A percentile compares a stretch with the other conserved stretches of the same genome.
Conservation (phyloP, 2,329 filamentous ascomycete species). For the Pseudocercospora fijiensis region DNA sequence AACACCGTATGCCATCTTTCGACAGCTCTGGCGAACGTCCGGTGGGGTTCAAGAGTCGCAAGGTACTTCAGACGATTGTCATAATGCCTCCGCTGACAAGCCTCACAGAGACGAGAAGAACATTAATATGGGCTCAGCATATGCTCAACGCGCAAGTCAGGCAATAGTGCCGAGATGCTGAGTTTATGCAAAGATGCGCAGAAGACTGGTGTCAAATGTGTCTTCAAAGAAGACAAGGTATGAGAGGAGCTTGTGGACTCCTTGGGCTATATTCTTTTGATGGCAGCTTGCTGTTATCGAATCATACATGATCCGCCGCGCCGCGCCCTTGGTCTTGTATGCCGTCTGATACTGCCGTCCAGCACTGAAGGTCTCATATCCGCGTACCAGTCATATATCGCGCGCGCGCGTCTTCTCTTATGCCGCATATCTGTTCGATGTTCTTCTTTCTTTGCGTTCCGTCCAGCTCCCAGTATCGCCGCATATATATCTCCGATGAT, state of each 20-base stretch:
- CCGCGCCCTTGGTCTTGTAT: constrained; percentile 22
- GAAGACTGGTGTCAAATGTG: constrained; percentile 12
- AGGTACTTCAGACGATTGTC: constrained; percentile 4
- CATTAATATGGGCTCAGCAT: constrained; percentile 6
- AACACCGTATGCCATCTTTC: background rate
- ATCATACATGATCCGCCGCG: constrained; percentile 23
- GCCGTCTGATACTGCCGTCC: constrained; percentile 24
- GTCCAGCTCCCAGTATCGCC: constrained; percentile 10
- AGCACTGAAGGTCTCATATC: constrained; percentile 22
- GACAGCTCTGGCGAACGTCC: background rate
- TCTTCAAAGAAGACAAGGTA: constrained; percentile 19
- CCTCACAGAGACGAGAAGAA: constrained; percentile 17
- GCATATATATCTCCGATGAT: constrained; percentile 8
- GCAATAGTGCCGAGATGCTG: background rate
- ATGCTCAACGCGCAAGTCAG: background rate
- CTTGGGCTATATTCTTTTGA: constrained; percentile 20
- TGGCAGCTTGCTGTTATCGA: constrained; percentile 24
- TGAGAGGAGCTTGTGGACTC: constrained; percentile 21
- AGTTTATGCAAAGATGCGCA: constrained; percentile 9
- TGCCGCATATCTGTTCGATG: constrained; percentile 11
- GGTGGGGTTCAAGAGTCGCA: constrained; percentile 11
- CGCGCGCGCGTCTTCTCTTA: constrained; percentile 20
- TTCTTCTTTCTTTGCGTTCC: constrained; percentile 7
- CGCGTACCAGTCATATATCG: constrained; percentile 17
- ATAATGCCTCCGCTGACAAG: constrained; percentile 21